A percentile compares a stretch with the other conserved stretches of the same genome.
These are phyloP conservation scores for Diplodia intermedia DNA, from an alignment of 2,329 filamentous ascomycete species.

Conservation along the genomic window DNA sequence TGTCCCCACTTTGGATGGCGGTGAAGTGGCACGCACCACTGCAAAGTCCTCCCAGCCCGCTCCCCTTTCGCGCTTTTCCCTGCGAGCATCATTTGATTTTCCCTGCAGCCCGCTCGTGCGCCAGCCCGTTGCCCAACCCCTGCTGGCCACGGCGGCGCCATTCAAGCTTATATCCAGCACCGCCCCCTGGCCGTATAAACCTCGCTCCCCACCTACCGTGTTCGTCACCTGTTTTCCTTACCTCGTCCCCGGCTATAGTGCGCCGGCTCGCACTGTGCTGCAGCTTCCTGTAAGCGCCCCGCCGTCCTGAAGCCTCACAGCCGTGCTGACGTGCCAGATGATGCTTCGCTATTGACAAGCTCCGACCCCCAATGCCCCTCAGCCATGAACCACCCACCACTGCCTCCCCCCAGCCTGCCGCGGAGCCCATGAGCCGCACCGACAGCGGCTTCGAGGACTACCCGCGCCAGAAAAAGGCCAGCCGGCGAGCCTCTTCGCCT, in stretches of 20 bases:
- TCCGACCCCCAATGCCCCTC: slow-evolving; percentile 9
- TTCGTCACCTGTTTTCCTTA: slow-evolving; percentile 16
- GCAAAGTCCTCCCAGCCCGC: slow-evolving; percentile 14
- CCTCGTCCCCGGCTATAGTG: slow-evolving; percentile 18
- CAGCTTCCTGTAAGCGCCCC: slow-evolving; percentile 2
- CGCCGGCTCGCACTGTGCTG: slow-evolving; percentile 31
- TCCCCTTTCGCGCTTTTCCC: slow-evolving; percentile 19
- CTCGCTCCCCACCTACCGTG: slow-evolving; percentile 8
- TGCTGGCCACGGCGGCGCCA: slow-evolving; percentile 8
- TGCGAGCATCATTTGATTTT: slow-evolving; percentile 29
- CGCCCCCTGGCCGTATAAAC: slow-evolving; percentile 18
- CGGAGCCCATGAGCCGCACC: slow-evolving; percentile 31
- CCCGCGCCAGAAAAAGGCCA: neutral
- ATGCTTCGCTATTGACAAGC: slow-evolving; percentile 24
- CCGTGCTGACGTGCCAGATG: slow-evolving; percentile 2
- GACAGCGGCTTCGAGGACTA: slow-evolving; percentile 32
- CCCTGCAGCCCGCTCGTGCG: slow-evolving; percentile 27
- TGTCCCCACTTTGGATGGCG: slow-evolving; percentile 31
- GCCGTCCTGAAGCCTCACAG: neutral
- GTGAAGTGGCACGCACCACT: slow-evolving; percentile 21
- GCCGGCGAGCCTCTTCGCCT: slow-evolving; percentile 11
- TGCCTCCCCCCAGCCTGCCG: neutral
- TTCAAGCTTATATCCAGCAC: slow-evolving; percentile 26
- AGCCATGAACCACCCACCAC: slow-evolving; percentile 1
- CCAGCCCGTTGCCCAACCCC: slow-evolving; percentile 1